Evolutionary conservation across 139 green algal species (phyloP).

Genomic region (Astrephomene gubernaculifera): DNA sequence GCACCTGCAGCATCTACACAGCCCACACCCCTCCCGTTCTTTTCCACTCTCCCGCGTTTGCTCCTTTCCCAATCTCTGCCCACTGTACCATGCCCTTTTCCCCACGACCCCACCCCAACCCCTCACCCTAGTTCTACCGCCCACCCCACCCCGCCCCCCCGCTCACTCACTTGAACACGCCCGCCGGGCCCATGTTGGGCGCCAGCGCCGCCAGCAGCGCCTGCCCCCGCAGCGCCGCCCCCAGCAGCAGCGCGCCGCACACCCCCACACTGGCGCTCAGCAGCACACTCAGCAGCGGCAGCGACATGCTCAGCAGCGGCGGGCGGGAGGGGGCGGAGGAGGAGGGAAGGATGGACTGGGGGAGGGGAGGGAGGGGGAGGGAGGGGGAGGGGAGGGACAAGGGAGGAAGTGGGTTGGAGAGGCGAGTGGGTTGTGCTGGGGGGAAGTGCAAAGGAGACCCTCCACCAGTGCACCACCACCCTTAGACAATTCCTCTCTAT

Average conservation of each 20-base stretch:
- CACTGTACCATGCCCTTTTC: too few species aligned
- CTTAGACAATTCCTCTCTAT: too few species aligned
- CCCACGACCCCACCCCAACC: too few species aligned
- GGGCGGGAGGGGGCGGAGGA: not conserved
- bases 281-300: constrained; percentile 61
- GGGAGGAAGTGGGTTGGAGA: not conserved
- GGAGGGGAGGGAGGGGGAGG: not conserved
- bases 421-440: too few species aligned
- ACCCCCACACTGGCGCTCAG: constrained; percentile 60
- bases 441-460: too few species aligned
- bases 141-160: not conserved
- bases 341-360: constrained; percentile 49
- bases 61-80: too few species aligned
- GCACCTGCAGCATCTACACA: too few species aligned
- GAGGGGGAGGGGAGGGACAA: not conserved
- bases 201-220: not conserved
- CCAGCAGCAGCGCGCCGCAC: constrained; percentile 53
- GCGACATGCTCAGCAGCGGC: constrained; percentile 48
- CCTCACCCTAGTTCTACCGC: too few species aligned
- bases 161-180: constrained; percentile 1
- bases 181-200: not conserved
- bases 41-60: too few species aligned
- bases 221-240: constrained; percentile 41
- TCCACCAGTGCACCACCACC: too few species aligned
- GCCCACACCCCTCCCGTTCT: too few species aligned